Evolutionary conservation across 176 grass and related monocot genomes (phyloP).

Genomic region (Tillandsia leiboldiana): DNA sequence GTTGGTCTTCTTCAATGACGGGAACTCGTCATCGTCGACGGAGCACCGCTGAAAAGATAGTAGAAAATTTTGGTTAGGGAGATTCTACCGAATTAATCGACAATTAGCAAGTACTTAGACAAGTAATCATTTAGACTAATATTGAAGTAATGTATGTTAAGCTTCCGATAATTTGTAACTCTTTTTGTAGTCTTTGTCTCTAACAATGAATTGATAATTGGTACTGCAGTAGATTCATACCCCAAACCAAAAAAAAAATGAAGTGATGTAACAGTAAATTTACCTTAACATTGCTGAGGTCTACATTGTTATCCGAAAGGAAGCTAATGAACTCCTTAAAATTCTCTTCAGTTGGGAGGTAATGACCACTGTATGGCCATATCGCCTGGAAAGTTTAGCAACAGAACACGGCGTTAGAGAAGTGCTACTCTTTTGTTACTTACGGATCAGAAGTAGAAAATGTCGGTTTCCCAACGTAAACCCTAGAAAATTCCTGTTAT

Average conservation of each 20-base stretch:
- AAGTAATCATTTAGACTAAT: too few species aligned
- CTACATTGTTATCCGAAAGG: slow-evolving; percentile 72
- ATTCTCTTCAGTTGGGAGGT: slow-evolving; percentile 87
- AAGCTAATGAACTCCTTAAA: slow-evolving; percentile 89
- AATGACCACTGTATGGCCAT: slow-evolving; percentile 99
- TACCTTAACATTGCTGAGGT: slow-evolving; percentile 91
- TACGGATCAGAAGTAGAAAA: too few species aligned
- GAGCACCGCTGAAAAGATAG: slow-evolving; percentile 48
- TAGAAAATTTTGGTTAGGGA: neutral
- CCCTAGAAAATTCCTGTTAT: neutral
- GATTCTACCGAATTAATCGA: neutral
- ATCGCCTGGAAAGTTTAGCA: slow-evolving; percentile 41
- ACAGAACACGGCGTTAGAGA: neutral
- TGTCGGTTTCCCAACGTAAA: too few species aligned
- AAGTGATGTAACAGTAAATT: neutral
- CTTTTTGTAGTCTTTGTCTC: too few species aligned
- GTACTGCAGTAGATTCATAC: neutral
- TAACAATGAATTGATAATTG: too few species aligned
- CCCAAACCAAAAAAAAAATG: neutral
- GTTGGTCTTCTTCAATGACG: slow-evolving; percentile 24
- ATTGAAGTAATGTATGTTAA: too few species aligned
- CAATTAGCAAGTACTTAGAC: neutral
- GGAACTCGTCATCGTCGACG: slow-evolving; percentile 67
- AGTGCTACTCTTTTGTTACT: neutral
- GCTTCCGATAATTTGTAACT: too few species aligned